Evolutionary conservation across 2,329 filamentous ascomycete genomes (phyloP), one percentile per base, ranked within the genome.

Genomic region (Sporothrix globosa): DNA sequence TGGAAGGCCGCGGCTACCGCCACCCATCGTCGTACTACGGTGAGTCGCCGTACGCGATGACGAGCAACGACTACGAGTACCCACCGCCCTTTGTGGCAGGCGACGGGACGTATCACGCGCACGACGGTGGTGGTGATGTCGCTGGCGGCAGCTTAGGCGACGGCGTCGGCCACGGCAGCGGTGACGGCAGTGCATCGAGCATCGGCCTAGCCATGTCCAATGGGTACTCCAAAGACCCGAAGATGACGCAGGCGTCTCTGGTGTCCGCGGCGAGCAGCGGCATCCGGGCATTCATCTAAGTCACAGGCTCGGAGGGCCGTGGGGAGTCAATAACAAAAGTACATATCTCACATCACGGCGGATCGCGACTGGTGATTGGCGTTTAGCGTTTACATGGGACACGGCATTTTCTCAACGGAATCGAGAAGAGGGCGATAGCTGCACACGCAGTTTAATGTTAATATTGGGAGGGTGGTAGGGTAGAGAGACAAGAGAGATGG

Each of bases 171-270:
- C 21, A 24, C 19, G 41, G 39, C 39, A 27, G 52, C 41, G n/a
- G n/a, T n/a, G 7, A 21, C 34, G 66, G 52, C 66, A 68, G 66
- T 39, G 21, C n/a, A 3, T 44, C 63, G 9, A 60, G 24, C 60
- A 69, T 73, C 21, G 72, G 72, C n/a, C 19, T 72, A 50, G 72
- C 73, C 14, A 70, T 74, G 48, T 73, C 71, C 56, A 63, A 65
- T n/a, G n/a, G n/a, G 60, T 74, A 73, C 58, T 60, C 73, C 14
- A 68, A 72, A 34, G 21, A 39, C 39, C 50, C 70, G 24, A 63
- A 68, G 30, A 27, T 72, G 60, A 71, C 73, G 66, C 72, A 61
- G 50, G 66, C 56, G 53, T 73, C 73, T 21, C n/a, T 68, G 48
- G 67, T 27, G 58, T 74, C 72, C 41, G 21, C 50, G 19, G 71